phyloP scores from a whole-genome alignment of 257 asterid species.

The Osmanthus fragrans region DNA sequence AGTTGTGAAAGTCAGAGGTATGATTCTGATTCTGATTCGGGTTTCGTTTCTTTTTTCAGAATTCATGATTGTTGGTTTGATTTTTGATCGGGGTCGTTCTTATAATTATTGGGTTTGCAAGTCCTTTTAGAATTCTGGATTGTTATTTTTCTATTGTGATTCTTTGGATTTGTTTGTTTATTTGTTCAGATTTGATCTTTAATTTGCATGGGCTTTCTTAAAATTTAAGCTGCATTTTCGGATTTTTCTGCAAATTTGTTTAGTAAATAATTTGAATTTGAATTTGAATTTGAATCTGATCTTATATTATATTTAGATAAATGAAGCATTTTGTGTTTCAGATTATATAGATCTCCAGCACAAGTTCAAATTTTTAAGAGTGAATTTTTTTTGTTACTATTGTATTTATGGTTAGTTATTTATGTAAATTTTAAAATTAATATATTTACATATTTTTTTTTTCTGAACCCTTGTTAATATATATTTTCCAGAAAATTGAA shows the following conservation, averaged over 20 bases:
- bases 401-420: background rate
- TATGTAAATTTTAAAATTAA: background rate
- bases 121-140: background rate
- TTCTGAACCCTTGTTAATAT: background rate
- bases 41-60: background rate
- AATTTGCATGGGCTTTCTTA: conserved; percentile 21
- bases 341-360: background rate
- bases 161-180: background rate
- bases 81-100: background rate
- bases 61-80: background rate
- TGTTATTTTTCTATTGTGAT: background rate
- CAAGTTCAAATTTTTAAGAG: background rate
- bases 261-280: background rate
- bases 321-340: background rate
- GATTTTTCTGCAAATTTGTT: background rate
- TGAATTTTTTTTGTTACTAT: background rate
- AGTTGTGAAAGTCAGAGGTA: background rate
- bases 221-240: background rate
- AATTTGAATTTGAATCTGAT: background rate
- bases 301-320: background rate
- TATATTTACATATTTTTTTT: too few relatives aligned
- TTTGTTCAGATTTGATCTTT: background rate
- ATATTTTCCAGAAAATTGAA: background rate
- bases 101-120: background rate
- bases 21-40: background rate